phyloP scores from a whole-genome alignment of 1,139 yeast genomes.

The Nakaseomyces delphensis region DNA sequence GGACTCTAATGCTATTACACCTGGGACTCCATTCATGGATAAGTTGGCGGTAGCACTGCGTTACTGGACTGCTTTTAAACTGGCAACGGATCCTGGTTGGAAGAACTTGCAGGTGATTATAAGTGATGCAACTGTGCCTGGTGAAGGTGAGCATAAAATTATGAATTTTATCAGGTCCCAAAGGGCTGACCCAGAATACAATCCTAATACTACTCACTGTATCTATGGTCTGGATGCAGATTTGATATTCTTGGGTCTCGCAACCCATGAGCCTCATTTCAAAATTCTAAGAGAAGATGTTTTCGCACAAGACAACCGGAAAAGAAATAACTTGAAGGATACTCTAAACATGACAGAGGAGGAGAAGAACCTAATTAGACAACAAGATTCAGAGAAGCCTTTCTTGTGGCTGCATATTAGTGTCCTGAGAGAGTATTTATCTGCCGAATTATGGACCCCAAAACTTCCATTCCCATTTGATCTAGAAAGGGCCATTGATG shows the following conservation, averaged over 20 bases:
- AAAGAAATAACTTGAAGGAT: slow-evolving; percentile 41
- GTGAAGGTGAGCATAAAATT: slow-evolving; percentile 98
- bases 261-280: slow-evolving; percentile 96
- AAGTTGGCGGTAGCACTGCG: slow-evolving; percentile 71
- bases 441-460: slow-evolving; percentile 68
- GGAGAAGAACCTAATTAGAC: slow-evolving; percentile 45
- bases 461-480: slow-evolving; percentile 69
- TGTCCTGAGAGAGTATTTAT: slow-evolving; percentile 79
- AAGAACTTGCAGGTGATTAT: slow-evolving; percentile 71
- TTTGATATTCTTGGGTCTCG: slow-evolving; percentile 87
- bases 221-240: slow-evolving; percentile 97
- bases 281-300: slow-evolving; percentile 92
- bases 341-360: slow-evolving; percentile 53
- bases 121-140: slow-evolving; percentile 96
- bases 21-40: slow-evolving; percentile 97
- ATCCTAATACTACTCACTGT: slow-evolving; percentile 87
- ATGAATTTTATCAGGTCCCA: slow-evolving; percentile 88
- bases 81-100: slow-evolving; percentile 88
- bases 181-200: slow-evolving; percentile 75
- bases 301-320: slow-evolving; percentile 56
- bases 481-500: slow-evolving; percentile 91
- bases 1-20: slow-evolving; percentile 98
- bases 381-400: slow-evolving; percentile 64
- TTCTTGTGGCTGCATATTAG: slow-evolving; percentile 91
- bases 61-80: slow-evolving; percentile 84